Evolutionary conservation across 2,329 filamentous ascomycete genomes (phyloP), one percentile per base, ranked within the genome.

Genomic region (Parastagonospora nodorum): DNA sequence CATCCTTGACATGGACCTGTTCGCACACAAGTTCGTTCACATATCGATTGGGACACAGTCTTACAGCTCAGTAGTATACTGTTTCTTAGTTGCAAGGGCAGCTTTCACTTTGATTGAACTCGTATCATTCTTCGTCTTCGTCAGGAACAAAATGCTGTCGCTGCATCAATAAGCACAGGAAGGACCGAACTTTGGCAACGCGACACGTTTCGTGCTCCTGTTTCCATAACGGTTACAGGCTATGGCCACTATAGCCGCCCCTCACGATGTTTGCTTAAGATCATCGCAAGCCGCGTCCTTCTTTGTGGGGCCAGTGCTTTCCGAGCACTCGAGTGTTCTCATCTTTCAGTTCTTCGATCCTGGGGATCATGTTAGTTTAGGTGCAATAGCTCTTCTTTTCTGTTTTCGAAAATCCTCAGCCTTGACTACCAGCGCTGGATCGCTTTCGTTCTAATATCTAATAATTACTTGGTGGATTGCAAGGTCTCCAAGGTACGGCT

Each of bases 201-300:
- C 45, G 15, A 42, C 10, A 36, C 49, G 60, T 62, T 62, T 62
- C 57, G 57, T 32, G 51, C 39, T 47, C 28, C 31, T 33, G 60
- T 61, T 57, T 66, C 58, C 53, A 61, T 48, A 51, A 58, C 59
- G 63, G 64, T 63, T 50, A 53, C 60, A 61, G 29, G 42, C 48
- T 59, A 56, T 42, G 38, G 49, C 24, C 19, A n/a, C 24, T 41
- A 41, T 24, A 24, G 19, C 19, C 19, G 19, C 19, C 19, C 19
- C 19, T 24, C 19, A 24, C 19, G 19, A 24, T 24, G 19, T 24
- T 24, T 24, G 19, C 19, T 24, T 24, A 24, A 24, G 19, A 24
- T 24, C 19, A 24, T 24, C 19, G 19, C 19, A 24, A 24, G 19
- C 19, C 19, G 19, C 19, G 19, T 24, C 19, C 19, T 24, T 24